These are phyloP conservation scores for Suhomyces choctaworum DNA, from an alignment of 1,139 yeast species.

Conservation along the genomic window DNA sequence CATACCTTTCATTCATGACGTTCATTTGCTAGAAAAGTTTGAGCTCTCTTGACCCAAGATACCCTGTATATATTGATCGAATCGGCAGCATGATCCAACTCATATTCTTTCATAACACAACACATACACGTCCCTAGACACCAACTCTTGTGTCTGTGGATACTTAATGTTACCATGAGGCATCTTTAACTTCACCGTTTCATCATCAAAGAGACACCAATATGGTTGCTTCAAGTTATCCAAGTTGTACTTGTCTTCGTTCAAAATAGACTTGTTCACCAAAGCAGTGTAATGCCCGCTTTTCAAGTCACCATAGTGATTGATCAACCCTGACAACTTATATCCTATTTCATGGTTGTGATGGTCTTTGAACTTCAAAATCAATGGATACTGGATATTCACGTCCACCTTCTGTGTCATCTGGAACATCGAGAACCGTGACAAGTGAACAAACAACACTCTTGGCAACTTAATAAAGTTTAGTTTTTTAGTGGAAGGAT, in stretches of 20 bases:
- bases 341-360: constrained; percentile 47
- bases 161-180: constrained; percentile 47
- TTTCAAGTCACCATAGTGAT: constrained; percentile 69
- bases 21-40: too few species aligned
- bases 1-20: too few species aligned
- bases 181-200: constrained; percentile 48
- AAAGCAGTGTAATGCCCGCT: constrained; percentile 76
- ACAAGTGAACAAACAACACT: constrained; percentile 62
- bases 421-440: constrained; percentile 57
- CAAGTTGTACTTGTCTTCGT: constrained; percentile 22
- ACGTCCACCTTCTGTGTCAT: constrained; percentile 57
- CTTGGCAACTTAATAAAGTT: constrained; percentile 66
- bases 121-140: constrained; percentile 69
- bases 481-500: constrained; percentile 51
- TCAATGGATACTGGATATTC: constrained; percentile 53
- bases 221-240: constrained; percentile 28
- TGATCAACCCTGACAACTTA: constrained; percentile 59
- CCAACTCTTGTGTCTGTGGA: constrained; percentile 37
- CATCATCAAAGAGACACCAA: constrained; percentile 80
- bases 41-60: too few species aligned
- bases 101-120: constrained; percentile 57
- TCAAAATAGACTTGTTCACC: constrained; percentile 49
- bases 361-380: constrained; percentile 46
- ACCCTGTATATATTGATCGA: too few species aligned
- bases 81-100: too few species aligned